Evolutionary conservation across 805 yeast genomes (phyloP).

Genomic region (Sugiyamaella lignohabitans): DNA sequence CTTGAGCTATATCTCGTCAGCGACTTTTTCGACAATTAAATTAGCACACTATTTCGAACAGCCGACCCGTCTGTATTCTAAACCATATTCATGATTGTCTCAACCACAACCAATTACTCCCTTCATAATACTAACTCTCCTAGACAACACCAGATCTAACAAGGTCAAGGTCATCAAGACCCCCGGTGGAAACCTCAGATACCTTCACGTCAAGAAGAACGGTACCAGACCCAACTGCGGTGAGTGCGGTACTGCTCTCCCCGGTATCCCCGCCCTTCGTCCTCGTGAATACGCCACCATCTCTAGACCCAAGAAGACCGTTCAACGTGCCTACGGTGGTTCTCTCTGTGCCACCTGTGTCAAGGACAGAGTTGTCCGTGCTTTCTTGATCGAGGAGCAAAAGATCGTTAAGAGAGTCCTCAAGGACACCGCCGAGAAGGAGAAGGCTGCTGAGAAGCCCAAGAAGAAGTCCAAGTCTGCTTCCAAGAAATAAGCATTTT

Average conservation of each 20-base stretch:
- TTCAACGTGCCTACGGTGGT: slow-evolving; percentile 99
- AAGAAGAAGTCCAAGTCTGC: slow-evolving; percentile 23
- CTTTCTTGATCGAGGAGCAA: slow-evolving; percentile 99
- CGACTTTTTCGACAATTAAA: no score
- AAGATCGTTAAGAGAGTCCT: slow-evolving; percentile 99
- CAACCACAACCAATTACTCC: no score
- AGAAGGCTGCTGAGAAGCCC: slow-evolving; percentile 46
- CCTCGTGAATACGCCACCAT: slow-evolving; percentile 96
- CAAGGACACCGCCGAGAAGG: slow-evolving; percentile 91
- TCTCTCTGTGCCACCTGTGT: slow-evolving; percentile 94
- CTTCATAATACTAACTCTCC: background rate
- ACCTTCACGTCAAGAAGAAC: slow-evolving; percentile 92
- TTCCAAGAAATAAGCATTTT: slow-evolving; percentile 24
- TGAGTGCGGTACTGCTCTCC: slow-evolving; percentile 61
- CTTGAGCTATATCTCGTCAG: no score
- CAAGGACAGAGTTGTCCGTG: slow-evolving; percentile 98
- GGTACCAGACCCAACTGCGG: slow-evolving; percentile 73
- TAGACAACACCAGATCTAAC: slow-evolving; percentile 99
- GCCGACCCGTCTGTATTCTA: no score
- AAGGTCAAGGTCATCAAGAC: slow-evolving; percentile 99
- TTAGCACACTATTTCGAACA: no score
- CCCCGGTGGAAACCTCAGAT: slow-evolving; percentile 99
- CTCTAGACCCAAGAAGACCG: slow-evolving; percentile 96
- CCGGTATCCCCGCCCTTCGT: slow-evolving; percentile 91
- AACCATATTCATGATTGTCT: no score